Base-by-base conservation (phyloP, 306 rosid genomes). In the Inga oerstediana region DNA sequence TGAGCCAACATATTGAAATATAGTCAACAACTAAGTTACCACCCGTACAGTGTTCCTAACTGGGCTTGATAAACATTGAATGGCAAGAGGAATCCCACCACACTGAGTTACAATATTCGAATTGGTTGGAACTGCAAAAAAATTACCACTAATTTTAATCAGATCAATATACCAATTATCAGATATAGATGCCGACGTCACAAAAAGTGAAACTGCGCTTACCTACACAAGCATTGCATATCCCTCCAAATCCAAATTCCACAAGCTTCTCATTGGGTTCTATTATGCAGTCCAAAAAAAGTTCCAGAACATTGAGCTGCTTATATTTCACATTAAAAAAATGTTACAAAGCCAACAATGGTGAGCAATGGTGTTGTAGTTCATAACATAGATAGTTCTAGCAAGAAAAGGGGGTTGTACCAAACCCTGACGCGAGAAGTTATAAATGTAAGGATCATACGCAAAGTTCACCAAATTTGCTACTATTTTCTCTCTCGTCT, bases 191-290 rank as follows among this genome's bases (percentile, higher is more conserved):
- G 79, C 48, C 16, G 17, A 32, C 45, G 72, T 80, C 32, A 67
- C 20, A 10, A 67, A 84, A 80, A 41, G 48, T 70, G 73, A 46
- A 72, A 45, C 71, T 78, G n/a, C 32, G 30, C 87, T 79, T 73
- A 95, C 98, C 98, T 79, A 34, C 94, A 56, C 94, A 93, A 27
- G 92, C 87, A 88, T 95, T 95, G 91, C 98, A 95, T 72, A 95
- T 87, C 65, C 99, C 99, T 73, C 97, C 98, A 52, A 89, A 56
- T 44, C 98, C 95, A 16, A 93, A 93, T 84, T 93, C 99, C 75
- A 95, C 92, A 85, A 95, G 96, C 86, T 89, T 95, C 87, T 95
- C 98, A 77, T 90, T 93, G 59, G 97, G 93, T 83, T 95, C 98
- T 0, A 93, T 92, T 52, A 93, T 76, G 91, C 98, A 95, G 89